Base-by-base conservation (phyloP, 2,329 filamentous ascomycete species). In the Bretziella fagacearum region DNA sequence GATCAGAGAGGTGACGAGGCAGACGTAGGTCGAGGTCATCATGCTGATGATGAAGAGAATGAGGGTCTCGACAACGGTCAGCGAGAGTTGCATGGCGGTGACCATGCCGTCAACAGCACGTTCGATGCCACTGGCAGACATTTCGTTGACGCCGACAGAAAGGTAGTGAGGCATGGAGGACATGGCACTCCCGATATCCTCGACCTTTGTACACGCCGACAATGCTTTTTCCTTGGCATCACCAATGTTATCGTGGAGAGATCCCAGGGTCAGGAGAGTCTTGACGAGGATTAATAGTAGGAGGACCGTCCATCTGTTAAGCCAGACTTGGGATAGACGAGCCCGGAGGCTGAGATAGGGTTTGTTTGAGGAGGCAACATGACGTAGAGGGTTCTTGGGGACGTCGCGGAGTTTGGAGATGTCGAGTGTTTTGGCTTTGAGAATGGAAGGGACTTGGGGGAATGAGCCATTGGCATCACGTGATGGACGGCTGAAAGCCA, bases 101-200 rank as follows among this genome's bases (percentile, higher is more conserved):
- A 91, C 83, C 60, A 96, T 72, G 42, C 77, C 89, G 52, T 77
- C 72, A 53, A 96, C 77, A 6, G 85, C 77, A 55, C 80, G 78
- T 55, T 87, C 84, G 54, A 96, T 79, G 48, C 84, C 80, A 41
- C 71, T 71, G 26, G 85, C 84, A 6, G 84, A 81, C 55, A 96
- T 66, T 50, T 84, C 74, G 63, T 98, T 98, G 59, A 95, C 79
- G 47, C 91, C 91, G 44, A 73, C 68, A 2, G 87, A 83, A 59
- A 96, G 79, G 64, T 94, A 96, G 63, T 95, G 82, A 49, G 91
- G 91, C 86, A 96, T 94, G 30, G 91, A 96, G 32, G 89, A 91
- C 84, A 98, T 89, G 51, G 85, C 74, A 60, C 86, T 95, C 53
- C 89, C 91, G 55, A 93, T 76, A 54, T 84, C 84, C 65, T 98